phyloP scores from a whole-genome alignment of 768 basidiomycete species.

The Porphyrellus cyaneotinctus region DNA sequence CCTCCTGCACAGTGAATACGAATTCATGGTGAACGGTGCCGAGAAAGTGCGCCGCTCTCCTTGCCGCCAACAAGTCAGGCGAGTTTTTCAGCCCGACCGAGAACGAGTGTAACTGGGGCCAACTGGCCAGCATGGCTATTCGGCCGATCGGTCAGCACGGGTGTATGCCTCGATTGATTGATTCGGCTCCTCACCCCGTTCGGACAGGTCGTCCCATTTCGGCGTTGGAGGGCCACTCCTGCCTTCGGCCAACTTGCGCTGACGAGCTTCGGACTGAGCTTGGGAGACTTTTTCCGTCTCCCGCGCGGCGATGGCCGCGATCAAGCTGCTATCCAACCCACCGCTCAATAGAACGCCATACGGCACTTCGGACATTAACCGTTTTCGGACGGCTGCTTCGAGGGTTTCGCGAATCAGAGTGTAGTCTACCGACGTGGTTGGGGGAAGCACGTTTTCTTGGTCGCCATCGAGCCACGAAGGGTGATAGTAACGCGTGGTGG shows the following conservation, averaged over 20 bases:
- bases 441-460: constrained; percentile 52
- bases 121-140: constrained; percentile 70
- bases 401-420: constrained; percentile 72
- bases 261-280: constrained; percentile 70
- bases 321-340: constrained; percentile 92
- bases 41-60: constrained; percentile 88
- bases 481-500: constrained; percentile 79
- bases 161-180: not conserved
- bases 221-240: constrained; percentile 59
- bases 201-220: constrained; percentile 39
- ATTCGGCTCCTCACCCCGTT: constrained; percentile 46
- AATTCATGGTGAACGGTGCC: constrained; percentile 98
- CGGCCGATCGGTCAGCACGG: constrained; percentile 3
- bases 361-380: constrained; percentile 97
- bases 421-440: constrained; percentile 59
- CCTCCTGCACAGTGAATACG: constrained; percentile 97
- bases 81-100: constrained; percentile 94
- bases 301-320: constrained; percentile 89
- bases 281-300: constrained; percentile 91
- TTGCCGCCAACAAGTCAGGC: constrained; percentile 90
- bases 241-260: constrained; percentile 51
- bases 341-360: constrained; percentile 96
- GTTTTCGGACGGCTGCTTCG: constrained; percentile 89
- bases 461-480: constrained; percentile 93
- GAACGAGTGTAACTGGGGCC: constrained; percentile 98